Evolutionary conservation across 2,329 filamentous ascomycete genomes (phyloP), one percentile per base, ranked within the genome.

Genomic region (Botryotinia convoluta): DNA sequence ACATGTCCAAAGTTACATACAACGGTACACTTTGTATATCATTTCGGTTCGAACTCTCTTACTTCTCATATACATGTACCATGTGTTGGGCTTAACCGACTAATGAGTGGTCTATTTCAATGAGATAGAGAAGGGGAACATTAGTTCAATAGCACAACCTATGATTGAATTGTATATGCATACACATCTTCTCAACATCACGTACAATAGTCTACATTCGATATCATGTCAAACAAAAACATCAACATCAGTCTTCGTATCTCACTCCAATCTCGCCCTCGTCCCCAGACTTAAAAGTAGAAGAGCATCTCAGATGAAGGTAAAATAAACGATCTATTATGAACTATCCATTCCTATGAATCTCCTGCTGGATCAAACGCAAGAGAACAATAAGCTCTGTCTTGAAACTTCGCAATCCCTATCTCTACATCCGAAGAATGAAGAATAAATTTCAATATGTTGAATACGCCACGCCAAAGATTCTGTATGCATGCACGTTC

Each of bases 331-430:
- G 26, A 54, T 57, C 65, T 68, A 68, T 57, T 68, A 32, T 42
- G 65, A 68, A 68, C 48, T 68, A 68, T 68, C 48, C 65, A 68
- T 68, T 32, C 35, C 48, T 57, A 8, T 44, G 18, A 32, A 29
- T 68, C 48, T 57, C 48, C 22, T 37, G 39, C 61, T 45, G 10
- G 45, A 61, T 29, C n/a, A 26, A 37, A 62, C 14, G 60, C 37
- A 62, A 18, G 60, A 62, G 60, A 39, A 42, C 10, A 9, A 62
- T 4, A n/a, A 39, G 16, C 37, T 63, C 39, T 44, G 37, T 20
- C 26, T 63, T 29, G 37, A n/a, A 42, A 26, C 35, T 57, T 54
- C 26, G 37, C 65, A 68, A 57, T n/a, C 26, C 26, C 29, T 2
- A n/a, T n/a, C 29, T 12, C 26, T 20, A 68, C n/a, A 63, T 37